Evolutionary conservation across 2,329 filamentous ascomycete species (phyloP), one percentile per base, ranked within the genome.

Genomic region (Erysiphe neolycopersici): DNA sequence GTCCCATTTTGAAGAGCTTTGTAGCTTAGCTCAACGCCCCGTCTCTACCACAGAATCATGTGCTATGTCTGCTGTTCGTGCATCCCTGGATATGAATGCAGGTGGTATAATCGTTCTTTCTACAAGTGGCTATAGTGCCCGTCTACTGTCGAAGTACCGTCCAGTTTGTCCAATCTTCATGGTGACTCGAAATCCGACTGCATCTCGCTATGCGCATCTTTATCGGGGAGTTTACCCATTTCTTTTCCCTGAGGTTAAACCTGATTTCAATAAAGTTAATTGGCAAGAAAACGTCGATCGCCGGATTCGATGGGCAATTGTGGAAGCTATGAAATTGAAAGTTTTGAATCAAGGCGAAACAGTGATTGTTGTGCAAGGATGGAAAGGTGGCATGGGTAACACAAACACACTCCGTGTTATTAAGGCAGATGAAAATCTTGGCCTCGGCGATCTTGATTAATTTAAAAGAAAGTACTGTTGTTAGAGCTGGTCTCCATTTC

Each of bases 201-300:
- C 89, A 43, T 79, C 84, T 47, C 73, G 89, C 64, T 95, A 89
- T 63, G 79, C 76, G 52, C 89, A 98, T 63, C 65, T 98, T 61
- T 95, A 94, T 68, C 87, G 89, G 59, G 89, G 89, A 55, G 87
- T 98, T 49, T 98, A 94, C 61, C 89, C 89, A 46, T 98, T 98
- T 79, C 69, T 79, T 57, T 95, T 94, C 71, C 73, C 78, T 44
- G 80, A 93, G 67, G 64, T 67, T 55, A 95, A 95, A 76, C 89
- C 89, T 54, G 83, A 98, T 67, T 98, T 95, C 64, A 72, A 70
- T 60, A 73, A 79, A 62, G 73, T 79, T 57, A 85, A 91, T 65
- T 98, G 89, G 89, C 89, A 98, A 67, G 84, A 95, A 68, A 87
- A 98, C 63, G 89, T 98, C 54, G 89, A 98, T 65, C 75, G 77